Percentiles rank a stretch among this genome's conserved stretches.
Evolutionary conservation across 805 yeast species (phyloP).

Genomic region (Ogataea nitratoaversa): DNA sequence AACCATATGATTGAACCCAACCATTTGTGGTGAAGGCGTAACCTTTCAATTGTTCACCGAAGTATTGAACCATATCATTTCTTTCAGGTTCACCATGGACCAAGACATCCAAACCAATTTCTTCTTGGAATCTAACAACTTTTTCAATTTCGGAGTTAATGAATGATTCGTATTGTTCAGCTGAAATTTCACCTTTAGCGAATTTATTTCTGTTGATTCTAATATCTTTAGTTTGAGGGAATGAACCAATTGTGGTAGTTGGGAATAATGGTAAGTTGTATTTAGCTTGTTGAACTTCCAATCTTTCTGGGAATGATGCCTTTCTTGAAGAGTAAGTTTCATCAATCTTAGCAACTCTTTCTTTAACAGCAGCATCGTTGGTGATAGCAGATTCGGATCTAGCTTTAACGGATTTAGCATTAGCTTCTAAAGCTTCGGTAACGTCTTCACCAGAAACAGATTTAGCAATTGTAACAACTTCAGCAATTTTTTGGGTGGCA

Average conservation of each 20-base stretch:
- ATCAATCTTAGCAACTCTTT: constrained; percentile 75
- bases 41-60: constrained; percentile 98
- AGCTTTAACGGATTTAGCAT: constrained; percentile 79
- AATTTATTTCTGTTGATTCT: constrained; percentile 98
- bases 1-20: constrained; percentile 99
- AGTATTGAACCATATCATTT: constrained; percentile 99
- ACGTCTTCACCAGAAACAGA: constrained; percentile 82
- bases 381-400: constrained; percentile 86
- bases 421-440: constrained; percentile 71
- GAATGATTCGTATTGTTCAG: constrained; percentile 93
- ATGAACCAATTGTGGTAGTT: constrained; percentile 99
- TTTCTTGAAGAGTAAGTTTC: constrained; percentile 78
- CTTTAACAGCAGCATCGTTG: constrained; percentile 85
- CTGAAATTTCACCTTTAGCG: constrained; percentile 92
- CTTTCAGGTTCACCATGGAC: constrained; percentile 99
- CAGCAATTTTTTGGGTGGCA: constrained; percentile 92
- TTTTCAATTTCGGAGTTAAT: constrained; percentile 94
- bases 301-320: constrained; percentile 82
- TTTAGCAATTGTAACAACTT: constrained; percentile 89
- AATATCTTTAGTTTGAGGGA: constrained; percentile 99
- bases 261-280: constrained; percentile 98
- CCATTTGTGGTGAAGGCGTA: constrained; percentile 98
- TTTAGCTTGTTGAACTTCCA: constrained; percentile 77
- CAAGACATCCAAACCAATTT: constrained; percentile 94
- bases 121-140: constrained; percentile 99